Evolutionary conservation across 768 basidiomycete species (phyloP), one percentile per base, ranked within the genome.

Genomic region (Dioszegia aurantiaca): DNA sequence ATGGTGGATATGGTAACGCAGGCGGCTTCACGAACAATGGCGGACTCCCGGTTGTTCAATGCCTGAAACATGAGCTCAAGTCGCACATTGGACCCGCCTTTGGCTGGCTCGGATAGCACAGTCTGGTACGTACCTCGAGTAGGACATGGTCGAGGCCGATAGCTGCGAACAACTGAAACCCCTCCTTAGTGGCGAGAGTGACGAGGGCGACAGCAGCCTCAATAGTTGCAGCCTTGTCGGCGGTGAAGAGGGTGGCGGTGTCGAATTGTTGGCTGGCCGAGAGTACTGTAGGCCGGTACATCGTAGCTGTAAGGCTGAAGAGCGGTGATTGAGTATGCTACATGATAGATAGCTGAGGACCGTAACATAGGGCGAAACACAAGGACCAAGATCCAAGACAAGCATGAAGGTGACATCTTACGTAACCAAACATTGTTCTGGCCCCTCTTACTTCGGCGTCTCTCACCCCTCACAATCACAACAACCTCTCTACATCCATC

Each of bases 31-130:
- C 93, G 90, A 63, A 87, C 84, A 61, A 86, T 87, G 52, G 90
- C 86, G n/a, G 87, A 89, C 82, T 93, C 94, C 85, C 95, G 97
- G 85, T 95, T 90, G 78, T 81, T 82, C 63, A 95, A 85, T 53
- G 90, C 91, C 82, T 78, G 37, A 9, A 21, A 27, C 11, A 10
- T 27, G 48, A 23, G 19, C 33, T 33, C 8, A 33, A n/a, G n/a
- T 33, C 14, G 6, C 14, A 6, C 6, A 33, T 33, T 14, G 33
- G 14, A 14, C 8, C 33, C 24, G 40, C 40, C 43, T 55, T 55
- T 46, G 39, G 17, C 28, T 44, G 33, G 8, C 6, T 33, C 33
- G 14, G 14, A 33, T 19, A 23, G 31, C 26, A 36, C 37, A 43
- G 3, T 9, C 12, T 2, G 17, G 3, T n/a, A 65, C 76, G 59